Conservation (phyloP, 2,329 filamentous ascomycete species). For the Leptographium wingfieldii region DNA sequence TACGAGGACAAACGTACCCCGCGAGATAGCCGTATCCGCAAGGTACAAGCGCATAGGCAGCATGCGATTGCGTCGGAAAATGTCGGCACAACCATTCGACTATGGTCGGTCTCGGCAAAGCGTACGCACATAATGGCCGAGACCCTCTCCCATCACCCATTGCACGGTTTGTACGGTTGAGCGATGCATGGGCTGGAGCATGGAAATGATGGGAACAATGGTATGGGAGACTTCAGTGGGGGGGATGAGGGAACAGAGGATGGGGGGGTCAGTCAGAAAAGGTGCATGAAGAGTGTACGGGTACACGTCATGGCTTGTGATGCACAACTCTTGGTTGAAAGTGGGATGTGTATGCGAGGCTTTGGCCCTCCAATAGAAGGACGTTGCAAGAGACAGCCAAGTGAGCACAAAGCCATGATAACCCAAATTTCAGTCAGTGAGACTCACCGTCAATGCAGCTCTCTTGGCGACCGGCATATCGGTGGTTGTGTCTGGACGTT, state of each 20-base stretch:
- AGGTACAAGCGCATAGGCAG: background rate
- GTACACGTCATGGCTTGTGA: background rate
- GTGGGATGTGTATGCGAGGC: background rate
- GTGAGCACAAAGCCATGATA: background rate
- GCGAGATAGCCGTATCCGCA: background rate
- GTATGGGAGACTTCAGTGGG: background rate
- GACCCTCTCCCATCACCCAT: background rate
- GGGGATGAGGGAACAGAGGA: background rate
- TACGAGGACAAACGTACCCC: background rate
- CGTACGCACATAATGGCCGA: background rate
- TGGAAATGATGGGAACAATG: background rate
- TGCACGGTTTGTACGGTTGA: background rate
- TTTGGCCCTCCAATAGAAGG: background rate
- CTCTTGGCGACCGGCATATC: background rate
- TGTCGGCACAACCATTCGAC: background rate
- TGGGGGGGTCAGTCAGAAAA: background rate
- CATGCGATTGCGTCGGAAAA: background rate
- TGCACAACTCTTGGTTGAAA: background rate
- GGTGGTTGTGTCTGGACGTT: background rate
- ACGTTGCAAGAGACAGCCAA: background rate
- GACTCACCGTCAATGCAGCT: background rate
- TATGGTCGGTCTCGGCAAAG: background rate
- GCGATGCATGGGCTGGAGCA: background rate
- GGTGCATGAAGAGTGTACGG: background rate
- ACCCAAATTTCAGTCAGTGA: background rate